Conservation (phyloP, 305 asterid species). For the Solanum aculeatissimum region DNA sequence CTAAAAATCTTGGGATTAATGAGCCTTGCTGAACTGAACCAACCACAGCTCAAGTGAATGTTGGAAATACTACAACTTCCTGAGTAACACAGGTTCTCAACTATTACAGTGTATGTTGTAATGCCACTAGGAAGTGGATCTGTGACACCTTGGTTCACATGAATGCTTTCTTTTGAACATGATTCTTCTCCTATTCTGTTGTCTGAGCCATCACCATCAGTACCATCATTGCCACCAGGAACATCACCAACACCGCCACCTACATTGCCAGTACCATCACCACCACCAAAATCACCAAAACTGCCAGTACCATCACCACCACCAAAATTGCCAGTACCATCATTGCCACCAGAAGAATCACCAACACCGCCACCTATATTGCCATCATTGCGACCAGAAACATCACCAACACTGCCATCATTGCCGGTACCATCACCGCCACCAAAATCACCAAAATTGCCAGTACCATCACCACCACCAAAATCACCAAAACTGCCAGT, state of each 20-base stretch:
- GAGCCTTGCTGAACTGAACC: conserved; percentile 54
- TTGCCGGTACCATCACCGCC: neutral
- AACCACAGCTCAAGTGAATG: conserved; percentile 61
- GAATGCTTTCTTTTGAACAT: conserved; percentile 34
- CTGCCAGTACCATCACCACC: neutral
- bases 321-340: neutral
- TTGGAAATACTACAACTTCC: conserved; percentile 36
- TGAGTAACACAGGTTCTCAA: conserved; percentile 27
- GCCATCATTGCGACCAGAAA: neutral
- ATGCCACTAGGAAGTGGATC: conserved; percentile 50
- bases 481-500: neutral
- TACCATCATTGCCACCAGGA: neutral
- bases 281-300: neutral
- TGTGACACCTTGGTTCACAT: conserved; percentile 29
- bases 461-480: neutral
- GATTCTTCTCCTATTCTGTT: conserved; percentile 16
- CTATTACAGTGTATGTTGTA: conserved; percentile 44
- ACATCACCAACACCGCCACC: neutral
- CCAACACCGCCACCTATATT: neutral
- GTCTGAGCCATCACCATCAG: conserved; percentile 3
- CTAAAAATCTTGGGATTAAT: conserved; percentile 36
- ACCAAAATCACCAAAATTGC: neutral
- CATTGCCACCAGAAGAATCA: neutral
- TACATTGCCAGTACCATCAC: neutral
- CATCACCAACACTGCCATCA: neutral